Conservation (phyloP, 805 yeast species). For the Metschnikowia vanudenii region DNA sequence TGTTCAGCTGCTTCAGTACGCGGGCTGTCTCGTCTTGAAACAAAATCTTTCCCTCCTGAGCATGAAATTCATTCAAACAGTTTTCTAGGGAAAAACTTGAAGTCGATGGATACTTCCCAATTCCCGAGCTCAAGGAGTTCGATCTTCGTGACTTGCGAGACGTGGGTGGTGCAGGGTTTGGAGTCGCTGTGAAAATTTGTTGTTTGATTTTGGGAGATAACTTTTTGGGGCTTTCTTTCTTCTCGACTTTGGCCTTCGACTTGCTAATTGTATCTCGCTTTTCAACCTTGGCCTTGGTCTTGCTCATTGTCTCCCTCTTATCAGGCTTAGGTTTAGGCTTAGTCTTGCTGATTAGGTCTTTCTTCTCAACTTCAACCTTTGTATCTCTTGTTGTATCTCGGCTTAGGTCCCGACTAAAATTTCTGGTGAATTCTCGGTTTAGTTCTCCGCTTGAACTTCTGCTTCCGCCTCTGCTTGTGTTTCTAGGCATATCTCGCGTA, state of each 20-base stretch:
- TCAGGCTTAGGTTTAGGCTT: too few relatives aligned
- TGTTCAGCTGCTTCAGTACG: constrained; percentile 14
- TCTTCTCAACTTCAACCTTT: background rate
- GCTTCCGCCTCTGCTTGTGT: too few relatives aligned
- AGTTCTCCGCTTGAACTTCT: too few relatives aligned
- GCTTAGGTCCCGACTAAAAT: too few relatives aligned
- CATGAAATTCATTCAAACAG: constrained; percentile 18
- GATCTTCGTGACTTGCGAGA: constrained; percentile 8
- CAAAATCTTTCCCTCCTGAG: constrained; percentile 14
- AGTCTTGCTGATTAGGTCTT: background rate
- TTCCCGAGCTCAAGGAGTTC: constrained; percentile 9
- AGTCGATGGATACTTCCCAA: constrained; percentile 5
- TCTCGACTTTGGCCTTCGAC: background rate
- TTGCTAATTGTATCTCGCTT: background rate
- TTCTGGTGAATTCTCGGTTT: too few relatives aligned
- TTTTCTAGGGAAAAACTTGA: constrained; percentile 17
- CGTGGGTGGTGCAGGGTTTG: background rate
- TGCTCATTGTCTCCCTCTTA: background rate
- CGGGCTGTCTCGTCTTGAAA: constrained; percentile 20
- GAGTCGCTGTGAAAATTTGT: background rate
- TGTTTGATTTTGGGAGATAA: background rate
- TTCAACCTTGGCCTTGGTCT: background rate
- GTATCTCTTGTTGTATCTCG: background rate
- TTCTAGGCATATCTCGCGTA: background rate
- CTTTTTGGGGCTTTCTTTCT: background rate